phyloP scores from a whole-genome alignment of 1,139 yeast species.

The Meyerozyma athensensis region DNA sequence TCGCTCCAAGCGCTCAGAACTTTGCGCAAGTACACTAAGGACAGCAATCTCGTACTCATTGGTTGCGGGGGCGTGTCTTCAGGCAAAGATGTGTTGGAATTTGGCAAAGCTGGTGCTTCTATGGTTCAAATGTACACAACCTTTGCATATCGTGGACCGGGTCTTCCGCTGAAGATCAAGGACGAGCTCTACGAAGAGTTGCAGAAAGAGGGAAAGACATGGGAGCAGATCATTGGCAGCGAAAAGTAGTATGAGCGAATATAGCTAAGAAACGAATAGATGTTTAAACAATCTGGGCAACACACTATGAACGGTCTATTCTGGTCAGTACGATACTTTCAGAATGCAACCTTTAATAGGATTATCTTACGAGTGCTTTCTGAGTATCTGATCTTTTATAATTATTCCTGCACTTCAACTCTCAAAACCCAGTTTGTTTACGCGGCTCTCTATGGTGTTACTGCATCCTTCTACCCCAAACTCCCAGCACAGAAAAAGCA shows the following conservation, averaged over 20 bases:
- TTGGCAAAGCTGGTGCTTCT: constrained; percentile 90
- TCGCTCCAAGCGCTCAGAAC: constrained; percentile 66
- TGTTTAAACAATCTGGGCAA: neutral
- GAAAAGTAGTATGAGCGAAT: neutral
- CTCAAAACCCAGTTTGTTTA: neutral
- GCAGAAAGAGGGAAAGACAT: constrained; percentile 70
- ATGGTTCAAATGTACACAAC: constrained; percentile 84
- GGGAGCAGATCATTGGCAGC: constrained; percentile 69
- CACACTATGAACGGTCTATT: neutral
- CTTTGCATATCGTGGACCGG: constrained; percentile 92
- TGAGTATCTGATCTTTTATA: too few relatives aligned
- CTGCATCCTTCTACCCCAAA: constrained; percentile 6
- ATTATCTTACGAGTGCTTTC: too few relatives aligned
- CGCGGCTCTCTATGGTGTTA: constrained; percentile 5
- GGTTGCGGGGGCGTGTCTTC: constrained; percentile 93
- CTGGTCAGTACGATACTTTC: neutral
- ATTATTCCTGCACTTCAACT: neutral
- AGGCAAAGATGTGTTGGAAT: constrained; percentile 87
- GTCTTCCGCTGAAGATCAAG: constrained; percentile 71
- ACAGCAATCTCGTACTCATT: constrained; percentile 63
- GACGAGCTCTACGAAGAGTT: constrained; percentile 69
- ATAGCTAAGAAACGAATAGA: neutral
- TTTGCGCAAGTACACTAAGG: constrained; percentile 73
- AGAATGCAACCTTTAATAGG: neutral
- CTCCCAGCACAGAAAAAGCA: neutral